Evolutionary conservation across 164 flowering plant genomes (phyloP), one percentile per base, ranked within the genome.

Genomic region (Annona cherimola): DNA sequence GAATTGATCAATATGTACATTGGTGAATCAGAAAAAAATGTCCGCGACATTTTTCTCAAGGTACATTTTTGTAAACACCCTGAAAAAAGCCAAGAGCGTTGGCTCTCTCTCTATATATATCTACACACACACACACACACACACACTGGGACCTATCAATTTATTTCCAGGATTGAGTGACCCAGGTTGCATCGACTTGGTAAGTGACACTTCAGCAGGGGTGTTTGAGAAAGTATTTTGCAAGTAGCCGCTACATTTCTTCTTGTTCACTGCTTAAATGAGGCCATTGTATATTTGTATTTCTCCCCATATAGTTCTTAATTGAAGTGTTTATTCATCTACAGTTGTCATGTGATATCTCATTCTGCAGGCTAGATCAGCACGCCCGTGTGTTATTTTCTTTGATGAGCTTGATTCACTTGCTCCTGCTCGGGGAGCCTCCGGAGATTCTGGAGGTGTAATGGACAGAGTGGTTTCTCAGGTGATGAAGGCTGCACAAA

Each of bases 391-490:
- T 81, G 97, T 95, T 67, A 90, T 94, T 73, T 94, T 94, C 82
- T 94, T 92, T 80, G 98, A 94, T 78, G 98, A 94, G 75, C 94
- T 94, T 65, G 97, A 94, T 84, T 89, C 98, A 72, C 94, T 94
- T 82, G 98, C 96, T 79, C 99, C 99, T 20, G 98, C 99, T 69
- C 82, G 99, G n/a, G 99, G 99, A 76, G 92, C 90, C 55, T 90
- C 99, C 72, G 99, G 99, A 72, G 99, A 95, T 83, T 92, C 99
- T 70, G 98, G 99, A 42, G 99, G 99, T 74, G 99, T 95, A 50
- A 95, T 95, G 99, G 98, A 93, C 78, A 79, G 99, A 79, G 98
- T 95, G 62, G 99, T 92, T 79, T 92, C 99, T 74, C 99, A 95
- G 96, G 97, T 94, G 69, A 78, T 16, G 46, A 26, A 6, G 14